Percentiles rank a stretch among this genome's conserved stretches.
phyloP scores from a whole-genome alignment of 2,329 filamentous ascomycete genomes.

The Penicillium decumbens region DNA sequence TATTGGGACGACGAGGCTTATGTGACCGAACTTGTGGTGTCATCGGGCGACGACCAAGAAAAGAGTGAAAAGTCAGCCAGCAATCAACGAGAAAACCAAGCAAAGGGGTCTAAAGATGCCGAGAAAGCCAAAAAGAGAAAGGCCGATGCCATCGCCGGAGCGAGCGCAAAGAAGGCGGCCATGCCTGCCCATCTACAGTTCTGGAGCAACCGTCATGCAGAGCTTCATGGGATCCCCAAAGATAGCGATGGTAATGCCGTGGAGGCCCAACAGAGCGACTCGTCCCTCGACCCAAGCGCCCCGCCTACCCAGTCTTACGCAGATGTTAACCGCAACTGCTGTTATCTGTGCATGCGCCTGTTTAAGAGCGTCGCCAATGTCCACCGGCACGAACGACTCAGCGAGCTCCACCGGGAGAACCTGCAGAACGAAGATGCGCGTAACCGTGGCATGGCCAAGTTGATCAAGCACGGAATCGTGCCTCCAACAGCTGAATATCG shows the following conservation, averaged over 20 bases:
- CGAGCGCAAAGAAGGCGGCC: slow-evolving; percentile 43
- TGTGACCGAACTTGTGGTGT: slow-evolving; percentile 60
- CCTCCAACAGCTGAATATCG: slow-evolving; percentile 42
- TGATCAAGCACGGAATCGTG: slow-evolving; percentile 41
- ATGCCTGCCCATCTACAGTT: slow-evolving; percentile 64
- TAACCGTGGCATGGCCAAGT: slow-evolving; percentile 38
- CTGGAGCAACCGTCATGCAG: slow-evolving; percentile 66
- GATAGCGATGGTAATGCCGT: slow-evolving; percentile 25
- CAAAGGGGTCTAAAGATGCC: slow-evolving; percentile 36
- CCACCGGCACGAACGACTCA: slow-evolving; percentile 57
- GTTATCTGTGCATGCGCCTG: slow-evolving; percentile 58
- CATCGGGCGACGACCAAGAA: slow-evolving; percentile 47
- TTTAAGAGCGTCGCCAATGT: slow-evolving; percentile 54
- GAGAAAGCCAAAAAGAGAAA: slow-evolving; percentile 48
- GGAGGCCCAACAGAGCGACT: slow-evolving; percentile 19
- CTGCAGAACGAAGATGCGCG: slow-evolving; percentile 49
- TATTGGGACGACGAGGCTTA: slow-evolving; percentile 75
- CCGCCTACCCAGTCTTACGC: slow-evolving; percentile 56
- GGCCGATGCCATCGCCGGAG: slow-evolving; percentile 37
- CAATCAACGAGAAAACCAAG: slow-evolving; percentile 22
- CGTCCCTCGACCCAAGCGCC: slow-evolving; percentile 21
- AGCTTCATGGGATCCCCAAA: slow-evolving; percentile 54
- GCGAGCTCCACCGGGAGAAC: slow-evolving; percentile 54
- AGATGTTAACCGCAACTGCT: slow-evolving; percentile 55
- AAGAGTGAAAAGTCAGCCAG: slow-evolving; percentile 20